Base-by-base conservation (phyloP, 2,329 filamentous ascomycete genomes). In the Didymellaceae sp. region DNA sequence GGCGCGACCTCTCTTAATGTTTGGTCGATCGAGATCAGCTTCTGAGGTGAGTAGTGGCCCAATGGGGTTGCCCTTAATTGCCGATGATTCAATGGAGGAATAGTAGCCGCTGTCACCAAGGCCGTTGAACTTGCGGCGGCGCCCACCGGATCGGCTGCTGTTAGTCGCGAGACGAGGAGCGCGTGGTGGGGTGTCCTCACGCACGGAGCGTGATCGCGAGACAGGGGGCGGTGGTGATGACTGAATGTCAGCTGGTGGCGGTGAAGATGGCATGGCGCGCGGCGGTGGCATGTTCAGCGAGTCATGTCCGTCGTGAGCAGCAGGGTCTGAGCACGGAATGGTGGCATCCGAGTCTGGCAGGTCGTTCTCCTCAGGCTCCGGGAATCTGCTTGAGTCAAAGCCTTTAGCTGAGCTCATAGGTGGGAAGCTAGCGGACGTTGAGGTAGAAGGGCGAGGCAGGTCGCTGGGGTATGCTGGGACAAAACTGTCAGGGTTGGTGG, bases 71-170 rank as follows among this genome's bases (percentile, higher is more conserved):
- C 88, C 86, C 52, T 93, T 85, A 70, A 90, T 83, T 11, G 83
- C 91, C 0, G 94, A 97, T 2, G 94, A 97, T 63, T 97, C 92
- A 14, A 97, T 82, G 0, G 92, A 97, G 1, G 94, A 97, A 70
- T 96, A 96, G 74, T 97, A 99, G 31, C 94, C 94, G 70, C 93
- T 97, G 74, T 99, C 94, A 66, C 89, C 90, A 78, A 95, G 87
- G 10, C 88, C 87, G 22, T 84, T 83, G 64, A 89, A 85, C 72
- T 91, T 93, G 59, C 89, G 87, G 75, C 90, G 90, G 59, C 87
- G 86, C 30, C 86, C 83, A 42, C 85, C 85, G 24, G 77, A 80
- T 33, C 81, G 81, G n/a, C 89, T 89, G 14, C 89, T 89, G 16
- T 86, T 86, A 30, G 81, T 77, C 28, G 81, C 77, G 37, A 84